These are phyloP conservation scores for Paramyrothecium roridum DNA, from an alignment of 2,329 filamentous ascomycete species.

Conservation along the genomic window DNA sequence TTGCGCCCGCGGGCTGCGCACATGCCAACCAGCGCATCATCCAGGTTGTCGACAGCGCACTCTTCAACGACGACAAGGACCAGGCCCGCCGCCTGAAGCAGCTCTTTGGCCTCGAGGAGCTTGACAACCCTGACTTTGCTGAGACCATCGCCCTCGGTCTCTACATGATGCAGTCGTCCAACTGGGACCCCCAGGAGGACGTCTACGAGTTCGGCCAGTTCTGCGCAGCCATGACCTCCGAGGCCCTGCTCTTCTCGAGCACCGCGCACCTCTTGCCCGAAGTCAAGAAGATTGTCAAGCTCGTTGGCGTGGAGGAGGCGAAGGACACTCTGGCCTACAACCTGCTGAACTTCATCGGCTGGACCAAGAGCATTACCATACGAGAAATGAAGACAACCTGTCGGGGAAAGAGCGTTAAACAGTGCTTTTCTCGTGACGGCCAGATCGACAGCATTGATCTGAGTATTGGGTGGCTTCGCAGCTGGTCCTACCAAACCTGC, in stretches of 20 bases:
- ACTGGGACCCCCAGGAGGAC: conserved; percentile 51
- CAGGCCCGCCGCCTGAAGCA: conserved; percentile 45
- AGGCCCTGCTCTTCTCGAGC: conserved; percentile 36
- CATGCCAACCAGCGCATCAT: conserved; percentile 57
- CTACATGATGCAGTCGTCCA: conserved; percentile 40
- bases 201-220: conserved; percentile 34
- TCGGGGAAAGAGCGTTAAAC: conserved; percentile 15
- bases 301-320: conserved; percentile 37
- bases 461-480: conserved; percentile 21
- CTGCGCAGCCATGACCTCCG: conserved; percentile 43
- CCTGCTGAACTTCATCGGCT: conserved; percentile 52
- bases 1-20: conserved; percentile 58
- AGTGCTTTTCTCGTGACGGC: conserved; percentile 27
- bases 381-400: conserved; percentile 16
- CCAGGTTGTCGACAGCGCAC: conserved; percentile 45
- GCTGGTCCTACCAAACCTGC: conserved; percentile 54
- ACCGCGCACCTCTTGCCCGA: conserved; percentile 30
- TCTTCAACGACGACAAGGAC: conserved; percentile 34
- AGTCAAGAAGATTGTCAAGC: conserved; percentile 34
- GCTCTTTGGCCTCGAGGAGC: conserved; percentile 42
- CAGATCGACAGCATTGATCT: conserved; percentile 15
- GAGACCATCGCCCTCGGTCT: conserved; percentile 37
- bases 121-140: conserved; percentile 48
- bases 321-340: conserved; percentile 32
- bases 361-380: conserved; percentile 30